Conservation (phyloP, 352 stramenopile genomes). For the Blastocystis sp. region DNA sequence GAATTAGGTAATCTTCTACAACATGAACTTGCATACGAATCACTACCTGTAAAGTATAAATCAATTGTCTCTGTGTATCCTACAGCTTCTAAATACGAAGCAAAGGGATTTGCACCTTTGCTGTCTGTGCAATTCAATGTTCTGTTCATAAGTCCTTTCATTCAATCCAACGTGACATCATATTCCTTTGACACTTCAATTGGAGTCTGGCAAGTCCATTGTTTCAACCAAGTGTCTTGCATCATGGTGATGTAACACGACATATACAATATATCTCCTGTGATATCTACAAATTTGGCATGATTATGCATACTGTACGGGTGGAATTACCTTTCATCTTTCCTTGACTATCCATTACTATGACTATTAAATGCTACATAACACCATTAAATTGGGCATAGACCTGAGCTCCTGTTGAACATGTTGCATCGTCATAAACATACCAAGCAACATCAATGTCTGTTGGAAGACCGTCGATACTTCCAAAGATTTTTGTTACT, state of each 20-base stretch:
- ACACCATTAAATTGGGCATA: neutral
- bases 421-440: neutral
- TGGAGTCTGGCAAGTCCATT: neutral
- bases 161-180: neutral
- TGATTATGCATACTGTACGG: neutral
- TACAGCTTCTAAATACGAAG: neutral
- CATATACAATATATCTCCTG: neutral
- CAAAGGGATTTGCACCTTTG: neutral
- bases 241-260: neutral
- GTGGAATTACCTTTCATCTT: conserved; percentile 18
- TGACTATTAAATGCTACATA: neutral
- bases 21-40: neutral
- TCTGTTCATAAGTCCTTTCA: neutral
- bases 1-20: neutral
- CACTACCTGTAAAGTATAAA: neutral
- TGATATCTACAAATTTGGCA: neutral
- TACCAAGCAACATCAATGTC: neutral
- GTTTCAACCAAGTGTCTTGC: neutral
- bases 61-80: neutral
- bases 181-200: neutral
- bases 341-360: neutral
- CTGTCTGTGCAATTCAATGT: neutral
- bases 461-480: neutral
- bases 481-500: neutral
- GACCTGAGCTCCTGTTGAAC: neutral